Conservation (phyloP, 441 rosid species). For the Jatropha multifida region DNA sequence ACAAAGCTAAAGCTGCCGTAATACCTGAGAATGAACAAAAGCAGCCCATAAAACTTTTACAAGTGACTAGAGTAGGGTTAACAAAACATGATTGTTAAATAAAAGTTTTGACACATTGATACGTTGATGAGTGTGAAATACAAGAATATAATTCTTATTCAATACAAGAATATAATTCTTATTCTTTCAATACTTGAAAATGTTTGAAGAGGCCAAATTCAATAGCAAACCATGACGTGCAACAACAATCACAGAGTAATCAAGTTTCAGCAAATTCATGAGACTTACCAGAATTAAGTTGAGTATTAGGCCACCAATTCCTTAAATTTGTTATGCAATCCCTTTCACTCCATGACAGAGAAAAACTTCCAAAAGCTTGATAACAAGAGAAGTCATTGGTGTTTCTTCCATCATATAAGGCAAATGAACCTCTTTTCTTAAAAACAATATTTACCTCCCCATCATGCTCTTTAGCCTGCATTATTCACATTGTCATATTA, state of each 20-base stretch:
- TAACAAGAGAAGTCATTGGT: background rate
- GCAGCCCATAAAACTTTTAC: background rate
- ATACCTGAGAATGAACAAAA: background rate
- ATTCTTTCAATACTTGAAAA: background rate
- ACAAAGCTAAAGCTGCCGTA: background rate
- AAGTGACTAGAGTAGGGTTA: background rate
- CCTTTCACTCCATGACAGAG: background rate
- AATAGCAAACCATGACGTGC: too few relatives aligned
- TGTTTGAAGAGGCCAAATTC: background rate
- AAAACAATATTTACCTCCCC: slow-evolving; percentile 2
- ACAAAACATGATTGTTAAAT: background rate
- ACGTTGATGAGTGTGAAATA: background rate
- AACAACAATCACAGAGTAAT: background rate
- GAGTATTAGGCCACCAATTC: background rate
- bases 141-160: background rate
- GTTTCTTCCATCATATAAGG: background rate
- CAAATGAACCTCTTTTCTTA: background rate
- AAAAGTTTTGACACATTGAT: background rate
- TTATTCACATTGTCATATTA: background rate
- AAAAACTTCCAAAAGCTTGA: background rate
- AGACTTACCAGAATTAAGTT: background rate
- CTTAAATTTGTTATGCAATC: background rate
- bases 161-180: background rate
- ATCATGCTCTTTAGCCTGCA: background rate
- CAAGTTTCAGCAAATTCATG: background rate